phyloP scores from a whole-genome alignment of 1,284 basidiomycete species.

The Agroathelia rolfsii region DNA sequence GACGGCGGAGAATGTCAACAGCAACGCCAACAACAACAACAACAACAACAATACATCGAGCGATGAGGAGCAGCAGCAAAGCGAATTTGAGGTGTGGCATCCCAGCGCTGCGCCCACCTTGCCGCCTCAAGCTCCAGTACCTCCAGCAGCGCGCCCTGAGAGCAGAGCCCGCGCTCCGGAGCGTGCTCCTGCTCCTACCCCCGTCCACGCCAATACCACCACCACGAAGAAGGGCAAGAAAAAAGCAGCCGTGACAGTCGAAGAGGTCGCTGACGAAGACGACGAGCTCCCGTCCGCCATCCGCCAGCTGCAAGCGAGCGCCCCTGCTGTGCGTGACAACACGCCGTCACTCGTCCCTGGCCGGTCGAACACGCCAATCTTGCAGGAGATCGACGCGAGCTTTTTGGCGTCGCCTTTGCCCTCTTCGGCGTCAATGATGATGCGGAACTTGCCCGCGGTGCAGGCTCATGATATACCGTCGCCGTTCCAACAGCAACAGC shows the following conservation, averaged over 20 bases:
- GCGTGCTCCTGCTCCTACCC: neutral
- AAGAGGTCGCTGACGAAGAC: conserved; percentile 38
- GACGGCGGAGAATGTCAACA: no score
- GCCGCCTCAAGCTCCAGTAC: neutral
- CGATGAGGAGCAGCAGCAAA: conserved; percentile 17
- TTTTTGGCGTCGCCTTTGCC: no score
- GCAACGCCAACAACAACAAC: conserved; percentile 17
- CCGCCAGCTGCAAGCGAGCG: no score
- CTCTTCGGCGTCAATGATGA: no score
- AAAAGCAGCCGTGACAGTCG: conserved; percentile 29
- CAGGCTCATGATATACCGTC: no score
- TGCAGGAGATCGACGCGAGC: no score
- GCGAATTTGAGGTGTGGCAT: conserved; percentile 18
- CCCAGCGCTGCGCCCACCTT: conserved; percentile 7
- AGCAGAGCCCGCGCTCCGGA: conserved; percentile 1
- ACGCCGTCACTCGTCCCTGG: no score
- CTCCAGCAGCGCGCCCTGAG: neutral
- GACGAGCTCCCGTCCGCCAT: no score
- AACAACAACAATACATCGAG: conserved; percentile 19
- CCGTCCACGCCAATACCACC: neutral
- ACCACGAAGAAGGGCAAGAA: conserved; percentile 15
- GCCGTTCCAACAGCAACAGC: no score
- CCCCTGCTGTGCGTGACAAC: no score
- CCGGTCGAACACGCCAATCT: no score
- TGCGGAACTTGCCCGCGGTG: no score